Base-by-base conservation (phyloP, 177 flowering plant genomes). In the Vitis hybrid region DNA sequence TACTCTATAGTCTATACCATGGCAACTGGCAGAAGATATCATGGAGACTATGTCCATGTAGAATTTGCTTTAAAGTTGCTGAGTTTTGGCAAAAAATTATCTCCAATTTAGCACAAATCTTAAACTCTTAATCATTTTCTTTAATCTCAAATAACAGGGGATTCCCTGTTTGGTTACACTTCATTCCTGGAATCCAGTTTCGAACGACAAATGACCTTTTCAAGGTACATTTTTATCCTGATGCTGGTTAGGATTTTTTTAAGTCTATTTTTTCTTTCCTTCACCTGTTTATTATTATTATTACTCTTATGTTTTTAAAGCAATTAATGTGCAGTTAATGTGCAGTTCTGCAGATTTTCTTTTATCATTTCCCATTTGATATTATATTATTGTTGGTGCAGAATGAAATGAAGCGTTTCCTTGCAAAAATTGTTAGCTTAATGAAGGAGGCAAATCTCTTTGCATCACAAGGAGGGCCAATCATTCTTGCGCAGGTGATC, bases 401-500 rank as follows among this genome's bases (percentile, higher is more conserved):
- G 87, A 59, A 56, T 8, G 86, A 82, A 73, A 86, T 83, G 89
- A 50, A 77, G 68, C 68, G 70, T 22, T 86, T 86, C 57, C 78
- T 81, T 19, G 69, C 77, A 33, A 85, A 80, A 74, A 81, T 89
- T 65, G 84, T 87, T 0, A 64, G 24, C 51, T 51, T 85, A 65
- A 82, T 90, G 89, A 86, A 86, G 75, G 77, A 80, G 15, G 85
- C 85, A 71, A 82, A 82, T 14, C 81, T 90, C 59, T 89, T 76
- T 81, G 91, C 87, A 58, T 78, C 91, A 33, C 93, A 90, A 76
- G 95, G 95, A 51, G 92, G 95, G 18, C 92, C 95, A 18, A 86
- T 90, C 65, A 89, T 89, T 68, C 77, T 90, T 44, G 77, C 92
- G 13, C 91, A 86, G 89, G 88, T 87, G 52, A 62, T 65, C 58